Evolutionary conservation across 2,329 filamentous ascomycete species (phyloP), one percentile per base, ranked within the genome.

Genomic region (Rhinocladiella mackenziei): DNA sequence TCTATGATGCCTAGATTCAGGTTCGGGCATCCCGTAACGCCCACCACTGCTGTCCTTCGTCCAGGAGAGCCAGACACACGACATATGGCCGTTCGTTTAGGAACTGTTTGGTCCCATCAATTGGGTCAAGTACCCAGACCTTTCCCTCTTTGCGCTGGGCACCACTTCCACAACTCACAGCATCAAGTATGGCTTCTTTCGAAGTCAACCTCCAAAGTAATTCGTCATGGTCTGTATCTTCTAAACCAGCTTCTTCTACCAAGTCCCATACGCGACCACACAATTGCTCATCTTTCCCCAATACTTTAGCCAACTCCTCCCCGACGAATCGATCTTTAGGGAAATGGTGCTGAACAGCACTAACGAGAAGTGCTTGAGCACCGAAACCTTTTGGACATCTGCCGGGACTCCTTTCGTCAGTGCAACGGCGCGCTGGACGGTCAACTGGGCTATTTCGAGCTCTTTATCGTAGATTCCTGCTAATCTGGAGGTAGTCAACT

Each of bases 101-200:
- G 46, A 81, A 83, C 0, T 78, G 76, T 11, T 74, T 75, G 1
- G 80, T 83, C 20, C 80, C 80, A 53, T 83, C 80, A 5, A 83
- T 75, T 0, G 80, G 80, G 56, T 83, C 80, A 58, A 83, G 72
- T 20, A 79, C 72, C 80, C 80, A 83, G 39, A 76, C 70, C 1
- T 73, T 64, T 2, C 62, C 71, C 48, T 53, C 65, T 49, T 56
- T 59, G 4, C 60, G 62, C 33, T 63, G 64, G 7, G 60, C 71
- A 2, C 64, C 58, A 0, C 69, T 73, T 2, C 80, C 80, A 9
- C 74, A 62, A 58, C 83, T 78, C 56, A 83, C 80, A n/a, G 75
- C 56, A n/a, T 73, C 63, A 9, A 83, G 69, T 71, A 83, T 77
- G 43, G 81, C 74, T 4, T 76, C 71, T 40, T 66, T 68, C 3